Percentiles rank a stretch among this genome's conserved stretches.
phyloP scores from a whole-genome alignment of 2,329 filamentous ascomycete species.

The Apiospora arundinis region DNA sequence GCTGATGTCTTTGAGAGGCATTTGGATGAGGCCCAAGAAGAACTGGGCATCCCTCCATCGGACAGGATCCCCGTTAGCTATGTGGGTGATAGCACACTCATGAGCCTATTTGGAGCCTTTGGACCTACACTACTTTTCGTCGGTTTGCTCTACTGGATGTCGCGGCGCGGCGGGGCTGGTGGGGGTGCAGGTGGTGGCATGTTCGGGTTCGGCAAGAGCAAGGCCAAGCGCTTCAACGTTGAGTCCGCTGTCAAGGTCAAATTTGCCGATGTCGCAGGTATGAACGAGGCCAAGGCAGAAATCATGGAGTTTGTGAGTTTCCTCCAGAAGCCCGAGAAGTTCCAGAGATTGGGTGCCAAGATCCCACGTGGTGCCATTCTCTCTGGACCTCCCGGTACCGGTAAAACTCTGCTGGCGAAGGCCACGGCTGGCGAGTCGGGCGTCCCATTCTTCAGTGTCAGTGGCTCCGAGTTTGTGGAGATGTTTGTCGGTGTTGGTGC shows the following conservation, averaged over 20 bases:
- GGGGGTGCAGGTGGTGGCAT: constrained; percentile 77
- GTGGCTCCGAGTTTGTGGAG: constrained; percentile 97
- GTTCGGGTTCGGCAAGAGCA: constrained; percentile 95
- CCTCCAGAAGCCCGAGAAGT: constrained; percentile 89
- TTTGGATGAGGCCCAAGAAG: constrained; percentile 85
- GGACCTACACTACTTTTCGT: constrained; percentile 88
- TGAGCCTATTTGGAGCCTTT: constrained; percentile 76
- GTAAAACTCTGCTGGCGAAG: constrained; percentile 97
- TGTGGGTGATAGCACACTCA: constrained; percentile 75
- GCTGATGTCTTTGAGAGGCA: constrained; percentile 90
- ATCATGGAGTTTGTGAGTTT: constrained; percentile 99
- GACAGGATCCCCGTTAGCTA: constrained; percentile 95
- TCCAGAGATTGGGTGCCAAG: constrained; percentile 94
- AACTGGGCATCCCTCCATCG: constrained; percentile 82
- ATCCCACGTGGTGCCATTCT: constrained; percentile 97
- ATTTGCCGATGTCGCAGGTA: constrained; percentile 94
- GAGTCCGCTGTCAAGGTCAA: constrained; percentile 97
- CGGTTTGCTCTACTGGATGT: constrained; percentile 80
- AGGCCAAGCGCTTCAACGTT: constrained; percentile 96
- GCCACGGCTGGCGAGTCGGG: constrained; percentile 96
- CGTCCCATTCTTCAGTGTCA: constrained; percentile 98
- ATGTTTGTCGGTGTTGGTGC: constrained; percentile 99
- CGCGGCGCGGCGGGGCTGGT: constrained; percentile 71
- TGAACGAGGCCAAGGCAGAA: constrained; percentile 97
- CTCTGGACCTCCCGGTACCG: constrained; percentile 95